Evolutionary conservation across 768 basidiomycete genomes (phyloP).

Genomic region (Rhodotorula sphaerocarpa): DNA sequence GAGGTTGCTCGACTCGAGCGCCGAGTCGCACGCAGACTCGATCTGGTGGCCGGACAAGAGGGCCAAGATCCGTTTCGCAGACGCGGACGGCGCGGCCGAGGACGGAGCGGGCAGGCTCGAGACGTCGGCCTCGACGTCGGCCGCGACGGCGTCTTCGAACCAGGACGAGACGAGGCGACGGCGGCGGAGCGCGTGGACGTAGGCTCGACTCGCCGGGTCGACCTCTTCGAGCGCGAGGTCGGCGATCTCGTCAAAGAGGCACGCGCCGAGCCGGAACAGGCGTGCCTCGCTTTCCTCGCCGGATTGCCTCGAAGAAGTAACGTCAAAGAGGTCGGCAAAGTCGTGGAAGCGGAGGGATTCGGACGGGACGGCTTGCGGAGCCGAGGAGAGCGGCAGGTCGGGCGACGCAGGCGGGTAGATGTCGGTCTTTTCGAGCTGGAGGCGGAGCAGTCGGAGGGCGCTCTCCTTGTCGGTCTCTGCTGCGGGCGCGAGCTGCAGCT

Average conservation of each 20-base stretch:
- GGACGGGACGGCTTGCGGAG: conserved; percentile 70
- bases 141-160: conserved; percentile 65
- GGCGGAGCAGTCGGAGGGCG: conserved; percentile 68
- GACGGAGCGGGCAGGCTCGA: conserved; percentile 37
- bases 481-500: background rate
- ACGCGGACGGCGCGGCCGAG: conserved; percentile 45
- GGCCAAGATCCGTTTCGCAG: conserved; percentile 52
- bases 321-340: conserved; percentile 64
- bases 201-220: background rate
- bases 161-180: conserved; percentile 74
- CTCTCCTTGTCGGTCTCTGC: conserved; percentile 4
- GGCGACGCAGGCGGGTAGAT: conserved; percentile 54
- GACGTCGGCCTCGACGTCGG: conserved; percentile 61
- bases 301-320: conserved; percentile 53
- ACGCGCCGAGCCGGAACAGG: conserved; percentile 77
- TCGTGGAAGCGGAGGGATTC: conserved; percentile 64
- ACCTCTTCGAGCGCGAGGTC: conserved; percentile 51
- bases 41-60: conserved; percentile 80
- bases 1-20: conserved; percentile 65
- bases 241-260: conserved; percentile 71
- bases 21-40: conserved; percentile 66
- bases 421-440: conserved; percentile 55
- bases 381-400: conserved; percentile 69
- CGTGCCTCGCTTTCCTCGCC: conserved; percentile 63
- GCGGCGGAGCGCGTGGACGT: conserved; percentile 56